Conservation (phyloP, 345 rosid species). For the Raphanus raphanistrum region DNA sequence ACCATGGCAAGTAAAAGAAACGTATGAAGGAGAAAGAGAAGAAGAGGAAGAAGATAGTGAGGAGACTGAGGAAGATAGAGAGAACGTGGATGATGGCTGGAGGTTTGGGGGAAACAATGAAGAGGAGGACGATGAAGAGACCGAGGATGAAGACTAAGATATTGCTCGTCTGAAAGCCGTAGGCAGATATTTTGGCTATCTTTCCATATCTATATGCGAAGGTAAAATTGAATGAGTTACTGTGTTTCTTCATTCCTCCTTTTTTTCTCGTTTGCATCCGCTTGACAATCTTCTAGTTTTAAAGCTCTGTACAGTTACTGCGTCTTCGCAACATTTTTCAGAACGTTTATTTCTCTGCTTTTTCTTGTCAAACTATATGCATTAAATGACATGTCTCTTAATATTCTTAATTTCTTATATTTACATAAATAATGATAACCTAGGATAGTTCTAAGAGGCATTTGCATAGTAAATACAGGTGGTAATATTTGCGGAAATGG, state of each 20-base stretch:
- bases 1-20: constrained; percentile 66
- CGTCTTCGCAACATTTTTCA: neutral
- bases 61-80: constrained; percentile 89
- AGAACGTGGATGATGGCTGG: constrained; percentile 83
- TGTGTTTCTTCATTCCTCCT: neutral
- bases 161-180: neutral
- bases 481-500: no score
- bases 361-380: neutral
- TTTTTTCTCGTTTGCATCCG: neutral
- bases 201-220: neutral
- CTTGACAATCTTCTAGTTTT: neutral
- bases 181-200: neutral
- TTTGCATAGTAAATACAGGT: no score
- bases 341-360: neutral
- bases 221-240: neutral
- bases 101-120: constrained; percentile 61
- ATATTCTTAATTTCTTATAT: no score
- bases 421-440: no score
- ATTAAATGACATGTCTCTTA: no score
- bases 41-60: constrained; percentile 88
- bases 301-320: constrained; percentile 10
- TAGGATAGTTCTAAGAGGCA: no score
- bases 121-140: constrained; percentile 90
- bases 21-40: constrained; percentile 59
- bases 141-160: constrained; percentile 79